Percentiles rank a stretch among this genome's conserved stretches.
Conservation (phyloP, 441 rosid genomes). For the Euphorbia neoarborescens region DNA sequence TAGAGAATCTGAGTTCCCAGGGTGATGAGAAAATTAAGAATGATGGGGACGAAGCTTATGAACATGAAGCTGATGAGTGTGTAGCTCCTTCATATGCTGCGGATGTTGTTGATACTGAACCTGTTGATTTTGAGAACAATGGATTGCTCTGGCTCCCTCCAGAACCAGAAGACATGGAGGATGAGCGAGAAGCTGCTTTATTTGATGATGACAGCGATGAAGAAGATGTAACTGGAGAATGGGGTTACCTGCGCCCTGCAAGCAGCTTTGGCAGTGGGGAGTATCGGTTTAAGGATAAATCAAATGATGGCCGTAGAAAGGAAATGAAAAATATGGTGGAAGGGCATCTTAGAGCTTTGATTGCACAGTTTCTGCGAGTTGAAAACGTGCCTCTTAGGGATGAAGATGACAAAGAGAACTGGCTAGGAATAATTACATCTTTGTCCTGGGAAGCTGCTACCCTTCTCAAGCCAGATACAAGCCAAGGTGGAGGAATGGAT, state of each 20-base stretch:
- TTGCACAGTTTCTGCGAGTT: conserved; percentile 81
- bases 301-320: conserved; percentile 63
- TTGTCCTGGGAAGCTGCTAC: conserved; percentile 95
- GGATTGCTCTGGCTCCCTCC: conserved; percentile 87
- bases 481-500: conserved; percentile 94
- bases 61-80: conserved; percentile 38
- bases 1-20: conserved; percentile 35
- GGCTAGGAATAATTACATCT: conserved; percentile 82
- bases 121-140: conserved; percentile 83
- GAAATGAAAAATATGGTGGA: conserved; percentile 77
- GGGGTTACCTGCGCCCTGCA: conserved; percentile 58
- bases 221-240: conserved; percentile 62
- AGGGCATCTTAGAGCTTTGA: conserved; percentile 89
- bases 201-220: conserved; percentile 55
- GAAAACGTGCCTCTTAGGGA: conserved; percentile 58
- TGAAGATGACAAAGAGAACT: conserved; percentile 54
- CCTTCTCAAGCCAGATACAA: conserved; percentile 81
- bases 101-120: conserved; percentile 38
- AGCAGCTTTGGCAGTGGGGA: conserved; percentile 71
- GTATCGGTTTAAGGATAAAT: conserved; percentile 50
- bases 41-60: conserved; percentile 43
- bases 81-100: conserved; percentile 45
- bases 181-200: conserved; percentile 56
- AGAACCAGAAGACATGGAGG: conserved; percentile 90
- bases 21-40: conserved; percentile 41